Conservation (phyloP, 2,329 filamentous ascomycete species). For the Monosporascus sp. region DNA sequence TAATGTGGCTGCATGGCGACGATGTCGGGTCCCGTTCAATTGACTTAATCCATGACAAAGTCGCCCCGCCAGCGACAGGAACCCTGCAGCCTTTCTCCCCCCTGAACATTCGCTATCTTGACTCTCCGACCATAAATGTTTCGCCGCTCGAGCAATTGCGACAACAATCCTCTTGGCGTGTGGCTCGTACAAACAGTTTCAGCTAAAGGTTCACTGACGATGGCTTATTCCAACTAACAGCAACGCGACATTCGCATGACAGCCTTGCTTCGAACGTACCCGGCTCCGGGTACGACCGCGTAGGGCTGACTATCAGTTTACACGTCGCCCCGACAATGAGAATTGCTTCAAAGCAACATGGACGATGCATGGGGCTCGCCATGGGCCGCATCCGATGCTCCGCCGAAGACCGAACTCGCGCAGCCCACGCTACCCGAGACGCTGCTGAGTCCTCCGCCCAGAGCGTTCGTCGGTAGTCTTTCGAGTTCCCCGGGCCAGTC, state of each 20-base stretch:
- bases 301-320: background rate
- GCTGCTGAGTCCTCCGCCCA: constrained; percentile 37
- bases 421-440: constrained; percentile 26
- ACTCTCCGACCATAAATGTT: constrained; percentile 2
- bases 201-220: background rate
- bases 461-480: constrained; percentile 33
- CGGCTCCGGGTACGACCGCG: too few relatives aligned
- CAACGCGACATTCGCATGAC: background rate
- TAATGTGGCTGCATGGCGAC: too few relatives aligned
- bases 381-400: constrained; percentile 44
- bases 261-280: background rate
- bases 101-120: constrained; percentile 9
- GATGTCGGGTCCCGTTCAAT: too few relatives aligned
- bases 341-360: constrained; percentile 38
- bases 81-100: constrained; percentile 4
- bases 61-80: too few relatives aligned
- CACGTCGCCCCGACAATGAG: constrained; percentile 21
- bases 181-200: background rate
- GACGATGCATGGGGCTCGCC: constrained; percentile 61
- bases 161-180: constrained; percentile 7
- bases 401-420: constrained; percentile 25
- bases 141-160: constrained; percentile 5
- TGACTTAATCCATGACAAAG: background rate
- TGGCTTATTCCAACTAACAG: background rate
- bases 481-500: constrained; percentile 28